Conservation (phyloP, 306 rosid genomes). For the Malus orientalis region DNA sequence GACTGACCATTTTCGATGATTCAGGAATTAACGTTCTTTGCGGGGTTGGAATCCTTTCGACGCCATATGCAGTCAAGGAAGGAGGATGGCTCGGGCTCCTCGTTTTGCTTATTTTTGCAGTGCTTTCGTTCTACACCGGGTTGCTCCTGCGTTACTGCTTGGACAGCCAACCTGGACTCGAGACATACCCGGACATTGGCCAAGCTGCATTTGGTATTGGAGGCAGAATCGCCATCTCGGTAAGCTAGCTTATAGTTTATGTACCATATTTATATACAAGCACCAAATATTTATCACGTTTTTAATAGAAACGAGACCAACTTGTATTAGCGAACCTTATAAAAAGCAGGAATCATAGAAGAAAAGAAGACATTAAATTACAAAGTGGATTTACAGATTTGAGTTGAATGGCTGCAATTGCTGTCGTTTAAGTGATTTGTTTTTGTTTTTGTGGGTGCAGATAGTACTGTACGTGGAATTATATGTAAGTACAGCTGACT, state of each 20-base stretch:
- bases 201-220: slow-evolving; percentile 85
- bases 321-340: not conserved
- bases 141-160: slow-evolving; percentile 73
- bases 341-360: not conserved
- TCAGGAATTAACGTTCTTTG: slow-evolving; percentile 89
- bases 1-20: not conserved
- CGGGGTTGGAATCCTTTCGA: slow-evolving; percentile 93
- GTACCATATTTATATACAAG: not conserved
- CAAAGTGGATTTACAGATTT: not conserved
- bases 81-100: slow-evolving; percentile 92
- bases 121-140: slow-evolving; percentile 88
- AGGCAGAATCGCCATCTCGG: slow-evolving; percentile 80
- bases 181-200: slow-evolving; percentile 97
- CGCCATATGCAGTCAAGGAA: slow-evolving; percentile 79
- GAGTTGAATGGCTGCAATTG: not conserved
- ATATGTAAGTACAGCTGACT: slow-evolving; percentile 67
- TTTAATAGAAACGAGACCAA: not conserved
- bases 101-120: slow-evolving; percentile 57
- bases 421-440: not conserved
- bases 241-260: slow-evolving; percentile 19
- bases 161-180: slow-evolving; percentile 87
- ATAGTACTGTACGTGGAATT: slow-evolving; percentile 77
- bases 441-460: slow-evolving; percentile 49
- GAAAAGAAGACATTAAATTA: not conserved
- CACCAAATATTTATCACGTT: not conserved